These are phyloP conservation scores for Trametes sp. DNA, from an alignment of 1,284 basidiomycete species.

Conservation along the genomic window DNA sequence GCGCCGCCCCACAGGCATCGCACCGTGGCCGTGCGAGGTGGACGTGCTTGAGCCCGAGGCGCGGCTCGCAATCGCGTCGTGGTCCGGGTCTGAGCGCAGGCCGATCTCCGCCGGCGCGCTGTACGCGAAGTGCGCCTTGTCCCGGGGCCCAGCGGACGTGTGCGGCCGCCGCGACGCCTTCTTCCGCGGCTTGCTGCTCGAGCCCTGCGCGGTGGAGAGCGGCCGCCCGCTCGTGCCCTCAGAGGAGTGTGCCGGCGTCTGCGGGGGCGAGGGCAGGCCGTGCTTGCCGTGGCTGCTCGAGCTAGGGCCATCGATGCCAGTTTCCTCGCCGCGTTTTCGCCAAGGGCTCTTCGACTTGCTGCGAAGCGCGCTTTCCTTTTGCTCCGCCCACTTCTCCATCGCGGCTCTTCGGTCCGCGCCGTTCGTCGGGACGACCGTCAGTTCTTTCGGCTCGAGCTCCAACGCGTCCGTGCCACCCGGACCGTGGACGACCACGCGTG, in stretches of 20 bases:
- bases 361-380: constrained; percentile 46
- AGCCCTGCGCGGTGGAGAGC: constrained; percentile 6
- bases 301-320: constrained; percentile 25
- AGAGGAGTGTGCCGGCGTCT: constrained; percentile 31
- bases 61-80: constrained; percentile 28
- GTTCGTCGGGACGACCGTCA: constrained; percentile 71
- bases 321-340: constrained; percentile 35
- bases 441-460: constrained; percentile 73
- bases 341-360: constrained; percentile 71
- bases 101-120: constrained; percentile 29
- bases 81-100: constrained; percentile 23
- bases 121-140: constrained; percentile 51
- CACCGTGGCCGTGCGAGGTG: constrained; percentile 22
- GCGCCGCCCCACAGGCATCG: constrained; percentile 11
- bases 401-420: constrained; percentile 72
- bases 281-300: constrained; percentile 18
- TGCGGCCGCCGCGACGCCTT: constrained; percentile 60
- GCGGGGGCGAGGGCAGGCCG: constrained; percentile 29
- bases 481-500: constrained; percentile 69
- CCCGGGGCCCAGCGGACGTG: constrained; percentile 72
- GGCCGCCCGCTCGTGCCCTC: constrained; percentile 18
- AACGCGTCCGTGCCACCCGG: constrained; percentile 62
- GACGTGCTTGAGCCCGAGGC: constrained; percentile 37
- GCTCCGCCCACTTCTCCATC: constrained; percentile 65
- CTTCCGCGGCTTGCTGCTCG: constrained; percentile 35